These are phyloP conservation scores for Spergularia azorica DNA, from an alignment of 179 eudicot genomes.

Conservation along the genomic window DNA sequence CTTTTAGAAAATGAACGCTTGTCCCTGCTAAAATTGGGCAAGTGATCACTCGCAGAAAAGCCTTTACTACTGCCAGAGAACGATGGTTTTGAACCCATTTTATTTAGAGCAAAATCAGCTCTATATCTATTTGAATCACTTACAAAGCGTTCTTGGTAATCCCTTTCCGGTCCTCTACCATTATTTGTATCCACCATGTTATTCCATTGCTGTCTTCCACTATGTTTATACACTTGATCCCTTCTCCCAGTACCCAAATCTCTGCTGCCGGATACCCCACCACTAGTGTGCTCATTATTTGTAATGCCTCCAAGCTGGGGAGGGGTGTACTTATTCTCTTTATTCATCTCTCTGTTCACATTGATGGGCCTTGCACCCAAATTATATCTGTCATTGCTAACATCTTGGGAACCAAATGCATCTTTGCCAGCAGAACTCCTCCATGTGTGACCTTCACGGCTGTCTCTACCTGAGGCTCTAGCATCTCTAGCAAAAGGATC, in stretches of 20 bases:
- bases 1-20: constrained; percentile 28
- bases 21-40: constrained; percentile 52
- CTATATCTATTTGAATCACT: constrained; percentile 48
- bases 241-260: constrained; percentile 49
- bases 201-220: constrained; percentile 53
- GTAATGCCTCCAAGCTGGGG: constrained; percentile 47
- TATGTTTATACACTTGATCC: constrained; percentile 50
- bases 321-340: constrained; percentile 49
- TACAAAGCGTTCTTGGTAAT: constrained; percentile 37
- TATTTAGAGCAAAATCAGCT: constrained; percentile 42
- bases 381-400: constrained; percentile 32
- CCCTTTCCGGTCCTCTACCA: constrained; percentile 45
- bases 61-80: constrained; percentile 50
- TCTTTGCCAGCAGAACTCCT: constrained; percentile 46
- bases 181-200: constrained; percentile 38
- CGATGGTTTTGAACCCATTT: constrained; percentile 44
- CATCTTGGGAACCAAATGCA: constrained; percentile 37
- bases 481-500: constrained; percentile 47
- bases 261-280: constrained; percentile 29
- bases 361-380: constrained; percentile 39
- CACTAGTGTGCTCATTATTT: constrained; percentile 35
- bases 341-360: constrained; percentile 36
- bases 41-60: constrained; percentile 45
- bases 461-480: constrained; percentile 52
- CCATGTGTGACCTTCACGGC: constrained; percentile 54